phyloP scores from a whole-genome alignment of 345 rosid species.

The Eucalyptus microcorys region DNA sequence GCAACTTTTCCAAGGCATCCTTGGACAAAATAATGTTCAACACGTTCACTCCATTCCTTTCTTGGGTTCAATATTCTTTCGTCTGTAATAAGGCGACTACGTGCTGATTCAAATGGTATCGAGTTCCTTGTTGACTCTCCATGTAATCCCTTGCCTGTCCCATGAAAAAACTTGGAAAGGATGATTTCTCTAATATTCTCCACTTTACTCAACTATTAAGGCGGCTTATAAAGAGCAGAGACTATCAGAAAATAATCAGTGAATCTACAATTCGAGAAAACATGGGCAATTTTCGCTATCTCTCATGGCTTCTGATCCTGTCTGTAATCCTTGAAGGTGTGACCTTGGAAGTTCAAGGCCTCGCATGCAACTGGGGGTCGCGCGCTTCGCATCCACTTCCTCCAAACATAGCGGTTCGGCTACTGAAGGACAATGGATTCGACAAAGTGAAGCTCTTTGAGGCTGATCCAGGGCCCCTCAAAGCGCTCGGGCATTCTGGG shows the following conservation, averaged over 20 bases:
- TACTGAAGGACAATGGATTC: conserved; percentile 74
- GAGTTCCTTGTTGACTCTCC: conserved; percentile 14
- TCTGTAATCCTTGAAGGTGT: conserved; percentile 2
- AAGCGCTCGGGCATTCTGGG: conserved; percentile 77
- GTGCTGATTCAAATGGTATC: conserved; percentile 13
- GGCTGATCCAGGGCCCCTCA: conserved; percentile 74
- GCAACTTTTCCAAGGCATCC: not conserved
- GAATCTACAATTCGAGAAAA: not conserved
- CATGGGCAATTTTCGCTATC: conserved; percentile 7
- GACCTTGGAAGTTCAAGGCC: conserved; percentile 17
- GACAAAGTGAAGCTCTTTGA: conserved; percentile 80
- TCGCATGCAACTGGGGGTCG: conserved; percentile 77
- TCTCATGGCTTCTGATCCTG: not conserved
- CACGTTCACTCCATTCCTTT: conserved; percentile 11
- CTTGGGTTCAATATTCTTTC: not conserved
- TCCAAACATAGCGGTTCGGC: conserved; percentile 47
- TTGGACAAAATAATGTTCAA: not conserved
- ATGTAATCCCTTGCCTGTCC: conserved; percentile 24
- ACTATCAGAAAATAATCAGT: not conserved
- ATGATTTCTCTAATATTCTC: not conserved
- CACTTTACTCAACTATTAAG: not conserved
- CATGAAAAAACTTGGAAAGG: not conserved
- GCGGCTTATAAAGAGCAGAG: not conserved
- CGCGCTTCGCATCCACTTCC: conserved; percentile 59
- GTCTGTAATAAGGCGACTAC: not conserved